Conservation (phyloP, 129 eudicot species). For the Helianthus tuberosus region DNA sequence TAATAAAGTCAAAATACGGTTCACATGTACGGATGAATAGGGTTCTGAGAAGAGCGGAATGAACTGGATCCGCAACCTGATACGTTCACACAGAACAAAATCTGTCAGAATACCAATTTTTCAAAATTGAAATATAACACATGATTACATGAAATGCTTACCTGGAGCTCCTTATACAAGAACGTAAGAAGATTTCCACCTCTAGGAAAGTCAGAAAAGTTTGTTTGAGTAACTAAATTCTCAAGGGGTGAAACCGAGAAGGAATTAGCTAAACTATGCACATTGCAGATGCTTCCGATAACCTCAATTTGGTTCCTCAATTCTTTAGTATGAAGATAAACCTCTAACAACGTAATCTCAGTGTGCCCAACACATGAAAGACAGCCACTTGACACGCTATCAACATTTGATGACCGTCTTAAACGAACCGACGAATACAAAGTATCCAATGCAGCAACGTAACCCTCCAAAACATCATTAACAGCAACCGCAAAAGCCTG, state of each 20-base stretch:
- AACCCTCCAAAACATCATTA: slow-evolving; percentile 77
- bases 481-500: slow-evolving; percentile 95
- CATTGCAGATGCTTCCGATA: slow-evolving; percentile 77
- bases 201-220: slow-evolving; percentile 65
- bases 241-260: slow-evolving; percentile 55
- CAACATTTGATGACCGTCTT: slow-evolving; percentile 53
- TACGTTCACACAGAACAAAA: slow-evolving; percentile 17
- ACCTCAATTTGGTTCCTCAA: slow-evolving; percentile 80
- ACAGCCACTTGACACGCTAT: slow-evolving; percentile 44
- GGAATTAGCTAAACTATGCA: slow-evolving; percentile 45
- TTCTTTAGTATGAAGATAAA: slow-evolving; percentile 74
- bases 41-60: slow-evolving; percentile 70
- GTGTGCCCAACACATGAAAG: slow-evolving; percentile 70
- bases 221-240: slow-evolving; percentile 48
- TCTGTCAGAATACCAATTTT: neutral
- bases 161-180: slow-evolving; percentile 83
- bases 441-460: slow-evolving; percentile 73
- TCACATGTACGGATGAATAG: slow-evolving; percentile 82
- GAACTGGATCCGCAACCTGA: slow-evolving; percentile 87
- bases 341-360: slow-evolving; percentile 80
- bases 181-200: slow-evolving; percentile 87
- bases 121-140: neutral
- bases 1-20: slow-evolving; percentile 77
- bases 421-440: slow-evolving; percentile 63
- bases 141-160: slow-evolving; percentile 27